Evolutionary conservation across 164 flowering plant genomes (phyloP), one percentile per base, ranked within the genome.

Genomic region (Piper betle): DNA sequence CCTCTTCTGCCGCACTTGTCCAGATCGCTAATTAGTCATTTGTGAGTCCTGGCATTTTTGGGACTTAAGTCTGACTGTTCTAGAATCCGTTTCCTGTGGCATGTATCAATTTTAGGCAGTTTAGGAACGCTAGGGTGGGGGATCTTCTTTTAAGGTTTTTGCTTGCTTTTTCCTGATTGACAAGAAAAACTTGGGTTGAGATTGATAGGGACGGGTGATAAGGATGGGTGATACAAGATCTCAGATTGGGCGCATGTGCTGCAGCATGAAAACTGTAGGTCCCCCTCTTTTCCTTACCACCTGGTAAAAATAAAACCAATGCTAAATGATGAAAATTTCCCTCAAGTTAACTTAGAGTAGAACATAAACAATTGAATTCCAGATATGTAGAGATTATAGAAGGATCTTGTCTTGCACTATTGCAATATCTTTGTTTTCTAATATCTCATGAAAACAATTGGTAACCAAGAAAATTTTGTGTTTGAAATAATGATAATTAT

Each of bases 11-110:
- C 85, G 89, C 66, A 71, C 96, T 91, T 91, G 96, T 91, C 96
- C 78, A 77, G 96, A 91, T 88, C 95, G 94, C 91, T 91, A 88
- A 69, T 86, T 75, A 77, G 83, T 64, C 75, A 81, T 84, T 86
- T 80, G 94, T 86, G 87, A 84, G 94, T 88, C 80, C 80, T 79
- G 41, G n/a, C 38, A 33, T 58, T 19, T n/a, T 58, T 15, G 42
- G 56, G 58, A 64, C 61, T 38, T 58, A 0, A 63, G 17, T 20
- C 37, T 50, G 39, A 52, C 19, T 62, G 41, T 37, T 18, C 20
- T 52, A 20, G 12, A 16, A 33, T 11, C 9, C 6, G 4, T 15
- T 20, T 55, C 18, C 16, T 52, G 5, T 52, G 54, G 16, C 16
- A 15, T 13, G 16, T 6, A 0, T 55, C 33, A 19, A 33, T 55